These are phyloP conservation scores for Biscutella laevigata DNA, from an alignment of 441 rosid species.

Conservation along the genomic window DNA sequence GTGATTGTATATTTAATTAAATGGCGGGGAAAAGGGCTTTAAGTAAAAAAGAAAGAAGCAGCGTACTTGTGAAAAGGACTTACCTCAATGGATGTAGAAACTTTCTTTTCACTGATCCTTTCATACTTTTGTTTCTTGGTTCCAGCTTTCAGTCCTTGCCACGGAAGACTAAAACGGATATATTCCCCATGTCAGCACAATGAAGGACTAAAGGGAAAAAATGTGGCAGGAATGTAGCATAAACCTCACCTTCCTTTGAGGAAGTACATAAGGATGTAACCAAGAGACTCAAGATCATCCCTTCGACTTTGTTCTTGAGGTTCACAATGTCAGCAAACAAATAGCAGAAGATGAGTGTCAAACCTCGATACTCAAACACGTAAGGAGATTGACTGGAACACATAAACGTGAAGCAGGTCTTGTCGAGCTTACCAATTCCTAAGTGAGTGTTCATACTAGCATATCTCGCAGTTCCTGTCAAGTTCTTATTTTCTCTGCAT, in stretches of 20 bases:
- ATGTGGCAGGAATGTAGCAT: constrained; percentile 12
- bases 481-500: constrained; percentile 79
- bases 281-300: constrained; percentile 96
- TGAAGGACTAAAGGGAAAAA: not conserved
- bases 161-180: constrained; percentile 60
- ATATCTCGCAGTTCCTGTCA: constrained; percentile 87
- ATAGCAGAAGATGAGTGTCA: constrained; percentile 4
- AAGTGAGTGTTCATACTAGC: constrained; percentile 93
- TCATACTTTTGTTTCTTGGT: constrained; percentile 92
- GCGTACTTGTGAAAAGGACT: constrained; percentile 1
- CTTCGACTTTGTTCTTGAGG: constrained; percentile 88
- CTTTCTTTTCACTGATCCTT: constrained; percentile 87
- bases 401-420: not conserved
- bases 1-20: not conserved
- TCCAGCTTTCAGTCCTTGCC: constrained; percentile 94
- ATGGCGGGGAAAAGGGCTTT: not conserved
- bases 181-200: constrained; percentile 17
- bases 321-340: constrained; percentile 2
- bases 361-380: not conserved
- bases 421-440: constrained; percentile 59
- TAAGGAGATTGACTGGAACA: not conserved
- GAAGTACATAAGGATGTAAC: constrained; percentile 84
- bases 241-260: constrained; percentile 72
- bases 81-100: constrained; percentile 91
- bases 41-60: not conserved